Percentiles rank a stretch among this genome's conserved stretches.
Evolutionary conservation across 176 grass and related monocot species (phyloP).

Genomic region (Melocanna baccifera): DNA sequence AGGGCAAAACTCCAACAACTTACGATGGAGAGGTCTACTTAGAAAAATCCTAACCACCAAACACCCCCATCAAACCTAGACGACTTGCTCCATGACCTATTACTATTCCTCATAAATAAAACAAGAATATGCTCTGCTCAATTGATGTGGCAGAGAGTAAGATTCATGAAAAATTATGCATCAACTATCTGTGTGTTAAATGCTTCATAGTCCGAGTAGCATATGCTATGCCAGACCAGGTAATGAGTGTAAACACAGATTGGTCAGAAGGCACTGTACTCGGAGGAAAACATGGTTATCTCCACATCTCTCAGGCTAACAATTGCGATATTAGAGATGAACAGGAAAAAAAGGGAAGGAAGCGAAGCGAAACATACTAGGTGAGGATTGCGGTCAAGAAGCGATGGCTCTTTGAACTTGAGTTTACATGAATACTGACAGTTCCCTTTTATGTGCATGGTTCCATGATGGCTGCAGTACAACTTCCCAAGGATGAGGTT

Average conservation of each 20-base stretch:
- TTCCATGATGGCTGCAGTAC: conserved; percentile 94
- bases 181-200: not conserved
- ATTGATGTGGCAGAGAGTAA: not conserved
- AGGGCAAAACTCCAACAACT: too few relatives aligned
- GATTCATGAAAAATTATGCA: not conserved
- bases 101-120: not conserved
- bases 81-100: not conserved
- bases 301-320: not conserved
- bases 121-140: not conserved
- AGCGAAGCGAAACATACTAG: conserved; percentile 49
- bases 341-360: conserved; percentile 10
- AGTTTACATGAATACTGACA: conserved; percentile 71
- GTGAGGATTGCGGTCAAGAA: conserved; percentile 87
- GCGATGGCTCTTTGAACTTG: conserved; percentile 92
- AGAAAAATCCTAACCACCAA: too few relatives aligned
- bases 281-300: not conserved
- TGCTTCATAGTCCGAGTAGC: not conserved
- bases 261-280: not conserved
- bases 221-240: not conserved
- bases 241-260: not conserved
- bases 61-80: too few relatives aligned
- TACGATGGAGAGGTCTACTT: too few relatives aligned
- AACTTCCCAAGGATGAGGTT: conserved; percentile 94
- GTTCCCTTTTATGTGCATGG: conserved; percentile 86
- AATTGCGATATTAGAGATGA: not conserved